Base-by-base conservation (phyloP, 1,139 yeast species). In the Insectozyma bohioensis region DNA sequence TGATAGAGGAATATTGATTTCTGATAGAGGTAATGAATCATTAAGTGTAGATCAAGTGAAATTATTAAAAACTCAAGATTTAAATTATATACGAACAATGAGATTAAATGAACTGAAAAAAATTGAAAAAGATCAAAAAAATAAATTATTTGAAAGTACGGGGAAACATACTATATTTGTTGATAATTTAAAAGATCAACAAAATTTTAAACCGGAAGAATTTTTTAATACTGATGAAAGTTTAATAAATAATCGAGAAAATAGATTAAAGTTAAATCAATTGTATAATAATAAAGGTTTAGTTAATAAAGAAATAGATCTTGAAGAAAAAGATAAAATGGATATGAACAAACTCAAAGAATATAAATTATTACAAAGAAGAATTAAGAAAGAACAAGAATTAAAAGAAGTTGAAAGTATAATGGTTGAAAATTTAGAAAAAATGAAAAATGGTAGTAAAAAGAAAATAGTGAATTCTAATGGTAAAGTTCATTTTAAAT, bases 101-200 rank as follows among this genome's bases (percentile, higher is more conserved):
- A 70, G 90, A 46, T 75, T 77, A 38, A 75, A 77, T 42, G 97
- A 90, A 54, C 47, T 71, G 43, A 72, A 71, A 29, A 80, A 83
- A 54, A 76, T 87, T 23, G 78, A 75, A 30, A 78, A 75, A 51
- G 72, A 79, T 35, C 71, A 78, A 47, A 59, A 74, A n/a, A 67
- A 63, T 19, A 54, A 83, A 35, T 64, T 67, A 28, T 78, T 82
- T 48, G 66, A 68, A 37, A 64, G 78, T n/a, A 58, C 54, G 12
- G 88, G 95, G 3, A 74, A 75, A 26, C 97, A 90, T 53, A 86
- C 92, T 0, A 85, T 90, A 3, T 92, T 87, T 64, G 95, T 88
- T 10, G 94, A 85, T 33, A 57, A 71, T 16, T 67, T 67, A 17
- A 57, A 72, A 20, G 74, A 77, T 31, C 77, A 81, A 52, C 67